These are phyloP conservation scores for Ambrosia trifida DNA, from an alignment of 129 eudicot species.

Conservation along the genomic window DNA sequence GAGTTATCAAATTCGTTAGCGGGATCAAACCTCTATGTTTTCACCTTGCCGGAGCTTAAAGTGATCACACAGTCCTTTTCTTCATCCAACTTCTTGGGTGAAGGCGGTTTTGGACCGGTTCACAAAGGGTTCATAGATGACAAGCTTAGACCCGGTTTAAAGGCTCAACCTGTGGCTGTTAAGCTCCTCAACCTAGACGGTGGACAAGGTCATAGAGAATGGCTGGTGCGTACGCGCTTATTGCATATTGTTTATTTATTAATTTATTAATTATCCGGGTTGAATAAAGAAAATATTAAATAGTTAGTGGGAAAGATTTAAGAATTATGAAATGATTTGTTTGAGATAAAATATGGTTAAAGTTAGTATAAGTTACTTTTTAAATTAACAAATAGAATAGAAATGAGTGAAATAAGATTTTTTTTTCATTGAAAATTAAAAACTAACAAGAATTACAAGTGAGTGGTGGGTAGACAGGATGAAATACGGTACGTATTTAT, in stretches of 20 bases:
- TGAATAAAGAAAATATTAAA: too few relatives aligned
- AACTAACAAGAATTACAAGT: too few relatives aligned
- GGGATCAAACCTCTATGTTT: slow-evolving; percentile 69
- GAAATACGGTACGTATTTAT: background rate
- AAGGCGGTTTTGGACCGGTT: slow-evolving; percentile 96
- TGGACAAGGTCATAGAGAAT: slow-evolving; percentile 84
- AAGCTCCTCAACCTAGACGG: slow-evolving; percentile 78
- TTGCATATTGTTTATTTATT: too few relatives aligned
- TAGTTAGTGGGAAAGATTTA: too few relatives aligned
- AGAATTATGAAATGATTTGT: too few relatives aligned
- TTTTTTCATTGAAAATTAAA: too few relatives aligned
- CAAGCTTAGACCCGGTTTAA: slow-evolving; percentile 72
- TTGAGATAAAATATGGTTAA: too few relatives aligned
- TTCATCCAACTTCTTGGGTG: slow-evolving; percentile 68
- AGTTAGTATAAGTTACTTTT: too few relatives aligned
- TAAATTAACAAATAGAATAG: too few relatives aligned
- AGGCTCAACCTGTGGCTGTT: slow-evolving; percentile 95
- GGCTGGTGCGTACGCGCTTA: slow-evolving; percentile 60
- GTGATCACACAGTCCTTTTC: slow-evolving; percentile 78
- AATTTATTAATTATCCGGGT: too few relatives aligned
- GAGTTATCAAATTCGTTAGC: slow-evolving; percentile 69
- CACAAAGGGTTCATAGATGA: slow-evolving; percentile 92
- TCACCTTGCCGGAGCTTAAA: slow-evolving; percentile 66
- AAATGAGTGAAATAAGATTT: too few relatives aligned
- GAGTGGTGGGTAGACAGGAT: too few relatives aligned